Conservation (phyloP, 2,329 filamentous ascomycete genomes). For the Apiospora marii region DNA sequence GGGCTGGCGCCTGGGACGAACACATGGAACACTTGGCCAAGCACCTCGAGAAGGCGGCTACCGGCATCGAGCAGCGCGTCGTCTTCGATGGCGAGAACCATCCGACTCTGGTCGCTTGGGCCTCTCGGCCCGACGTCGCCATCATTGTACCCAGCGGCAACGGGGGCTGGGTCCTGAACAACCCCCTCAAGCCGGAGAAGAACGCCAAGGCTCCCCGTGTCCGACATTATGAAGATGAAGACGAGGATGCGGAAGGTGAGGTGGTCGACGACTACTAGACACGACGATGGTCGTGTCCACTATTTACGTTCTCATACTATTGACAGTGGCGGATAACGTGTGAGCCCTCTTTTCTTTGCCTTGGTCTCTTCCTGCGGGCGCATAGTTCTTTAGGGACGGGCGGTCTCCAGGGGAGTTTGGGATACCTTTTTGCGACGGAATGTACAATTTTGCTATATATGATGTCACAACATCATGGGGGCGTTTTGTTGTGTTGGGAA, state of each 20-base stretch:
- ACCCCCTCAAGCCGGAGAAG: conserved; percentile 37
- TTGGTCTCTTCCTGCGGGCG: not conserved
- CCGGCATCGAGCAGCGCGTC: conserved; percentile 39
- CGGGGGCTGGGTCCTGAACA: conserved; percentile 39
- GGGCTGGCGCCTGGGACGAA: conserved; percentile 75
- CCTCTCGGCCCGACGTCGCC: conserved; percentile 37
- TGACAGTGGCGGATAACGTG: not conserved
- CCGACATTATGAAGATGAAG: conserved; percentile 30
- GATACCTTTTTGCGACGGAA: conserved; percentile 10
- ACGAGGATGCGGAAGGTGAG: conserved; percentile 42
- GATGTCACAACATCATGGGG: not conserved
- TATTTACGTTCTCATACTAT: not conserved
- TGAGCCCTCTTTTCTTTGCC: not conserved
- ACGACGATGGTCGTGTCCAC: not conserved
- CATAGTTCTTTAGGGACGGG: not conserved
- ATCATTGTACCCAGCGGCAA: conserved; percentile 36
- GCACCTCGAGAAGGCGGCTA: conserved; percentile 71
- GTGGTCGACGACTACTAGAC: conserved; percentile 33
- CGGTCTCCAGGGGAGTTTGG: not conserved
- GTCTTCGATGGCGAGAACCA: conserved; percentile 40
- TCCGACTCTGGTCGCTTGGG: conserved; percentile 40
- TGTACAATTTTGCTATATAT: not conserved
- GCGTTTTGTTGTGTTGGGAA: conserved; percentile 2
- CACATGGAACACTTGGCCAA: conserved; percentile 88
- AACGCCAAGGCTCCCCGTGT: not conserved